Evolutionary conservation across 129 eudicot genomes (phyloP), one percentile per base, ranked within the genome.

Genomic region (Rutidosis leptorrhynchoides): DNA sequence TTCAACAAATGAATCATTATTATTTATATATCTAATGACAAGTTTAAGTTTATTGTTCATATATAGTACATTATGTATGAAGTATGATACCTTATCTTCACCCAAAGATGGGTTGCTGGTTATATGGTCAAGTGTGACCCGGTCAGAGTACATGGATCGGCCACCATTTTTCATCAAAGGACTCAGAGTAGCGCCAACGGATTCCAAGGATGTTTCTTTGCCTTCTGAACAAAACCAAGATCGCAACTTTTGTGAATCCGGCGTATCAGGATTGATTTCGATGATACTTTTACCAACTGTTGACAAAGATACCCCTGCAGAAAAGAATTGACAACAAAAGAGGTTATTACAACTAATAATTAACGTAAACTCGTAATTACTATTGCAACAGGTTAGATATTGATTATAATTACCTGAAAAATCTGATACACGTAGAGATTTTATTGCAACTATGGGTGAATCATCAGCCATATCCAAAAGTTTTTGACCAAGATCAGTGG

Each of bases 201-300:
- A 72, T 59, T 85, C 99, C 86, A 93, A 61, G 23, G 86, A 57
- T 51, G 85, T 76, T 51, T 89, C 95, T 79, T 89, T 93, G 46
- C 99, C 96, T 82, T 89, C 95, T 21, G 90, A 72, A 23, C 73
- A 83, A 73, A 73, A 92, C 99, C 99, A 93, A 29, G 89, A 85
- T 79, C 61, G 86, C 78, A 93, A 48, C 45, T 84, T 86, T 33
- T 84, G 78, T 25, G 99, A 86, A 82, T 93, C 96, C 8, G 96
- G 95, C 29, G 69, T 65, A 32, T 93, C 86, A 0, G 99, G 99
- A 72, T 93, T 81, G 33, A 93, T 70, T 66, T 80, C 81, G 8
- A 93, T 35, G 33, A 80, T 37, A 26, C 96, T 88, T 73, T 79
- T 93, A 81, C 81, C 75, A 25, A 89, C 20, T 59, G 96, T 67